Evolutionary conservation across 2,329 filamentous ascomycete species (phyloP), one percentile per base, ranked within the genome.

Genomic region (Botrytis fragariae): DNA sequence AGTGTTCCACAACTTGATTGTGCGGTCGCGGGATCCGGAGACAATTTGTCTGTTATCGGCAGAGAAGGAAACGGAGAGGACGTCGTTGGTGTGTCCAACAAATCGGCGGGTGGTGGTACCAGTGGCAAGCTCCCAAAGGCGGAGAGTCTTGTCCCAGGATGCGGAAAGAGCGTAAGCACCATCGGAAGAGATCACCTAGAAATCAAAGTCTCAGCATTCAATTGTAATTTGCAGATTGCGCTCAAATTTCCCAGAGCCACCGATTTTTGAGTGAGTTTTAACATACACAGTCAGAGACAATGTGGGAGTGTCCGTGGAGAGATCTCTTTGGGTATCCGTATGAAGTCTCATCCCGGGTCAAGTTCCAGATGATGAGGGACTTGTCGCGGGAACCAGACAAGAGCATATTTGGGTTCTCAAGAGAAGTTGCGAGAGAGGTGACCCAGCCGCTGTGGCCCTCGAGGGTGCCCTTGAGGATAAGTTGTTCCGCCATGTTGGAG

Each of bases 321-420:
- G 94, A 97, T 87, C 96, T 92, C 92, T 99, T 98, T 84, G 96
- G 96, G 90, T 97, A 97, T 82, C 96, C 96, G 90, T 98, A 99
- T 84, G 93, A 92, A 85, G 91, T 91, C 88, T 98, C 96, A 86
- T 98, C 95, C 87, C 96, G 95, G 86, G 96, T 98, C 83, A 99
- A 90, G 91, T 98, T 97, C 96, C 96, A 99, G 91, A 99, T 97
- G 89, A 99, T 99, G 85, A 99, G 89, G 81, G 93, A 93, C 93
- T 98, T 98, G 91, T 99, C 96, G 88, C 96, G 94, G 84, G 91
- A 94, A 83, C 89, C 95, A 81, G 96, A 99, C 83, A 99, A 91
- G 85, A 99, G 95, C 95, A 99, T 98, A 91, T 99, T 98, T 84
- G 96, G 96, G 93, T 98, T 98, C 92, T 98, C 95, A 88, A 98